phyloP scores from a whole-genome alignment of 1,284 basidiomycete genomes.

The Fomitiporia mediterranea region DNA sequence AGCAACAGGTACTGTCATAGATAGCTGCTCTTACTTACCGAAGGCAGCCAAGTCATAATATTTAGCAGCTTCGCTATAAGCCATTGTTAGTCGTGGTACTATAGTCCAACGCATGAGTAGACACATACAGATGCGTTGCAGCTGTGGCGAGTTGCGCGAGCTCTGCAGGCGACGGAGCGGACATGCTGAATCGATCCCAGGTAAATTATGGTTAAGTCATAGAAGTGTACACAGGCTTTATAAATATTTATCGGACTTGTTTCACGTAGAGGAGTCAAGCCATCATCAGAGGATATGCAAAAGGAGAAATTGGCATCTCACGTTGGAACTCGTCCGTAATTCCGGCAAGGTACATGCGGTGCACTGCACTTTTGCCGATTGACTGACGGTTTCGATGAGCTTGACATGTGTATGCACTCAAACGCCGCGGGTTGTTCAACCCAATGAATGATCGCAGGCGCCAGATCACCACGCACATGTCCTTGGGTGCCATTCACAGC shows the following conservation, averaged over 20 bases:
- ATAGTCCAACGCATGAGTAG: neutral
- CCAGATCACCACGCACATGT: no score
- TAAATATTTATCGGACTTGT: no score
- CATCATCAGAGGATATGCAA: neutral
- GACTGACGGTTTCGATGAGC: no score
- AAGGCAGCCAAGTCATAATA: constrained; percentile 12
- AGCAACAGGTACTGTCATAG: neutral
- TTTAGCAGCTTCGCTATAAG: constrained; percentile 3
- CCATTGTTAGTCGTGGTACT: neutral
- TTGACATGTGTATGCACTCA: no score
- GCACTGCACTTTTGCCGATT: no score
- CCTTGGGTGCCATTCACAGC: no score
- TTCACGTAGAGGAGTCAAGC: neutral
- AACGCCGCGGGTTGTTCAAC: no score
- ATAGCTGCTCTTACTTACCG: neutral
- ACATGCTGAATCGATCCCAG: neutral
- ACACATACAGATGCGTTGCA: constrained; percentile 8
- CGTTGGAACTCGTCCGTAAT: no score
- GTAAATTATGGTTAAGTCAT: neutral
- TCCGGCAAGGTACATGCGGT: no score
- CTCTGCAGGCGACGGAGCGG: neutral
- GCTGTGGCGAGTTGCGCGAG: neutral
- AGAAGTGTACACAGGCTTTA: no score
- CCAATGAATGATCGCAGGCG: no score
- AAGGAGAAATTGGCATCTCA: neutral